Base-by-base conservation (phyloP, 1,284 basidiomycete genomes). In the Meira miltonrushii region DNA sequence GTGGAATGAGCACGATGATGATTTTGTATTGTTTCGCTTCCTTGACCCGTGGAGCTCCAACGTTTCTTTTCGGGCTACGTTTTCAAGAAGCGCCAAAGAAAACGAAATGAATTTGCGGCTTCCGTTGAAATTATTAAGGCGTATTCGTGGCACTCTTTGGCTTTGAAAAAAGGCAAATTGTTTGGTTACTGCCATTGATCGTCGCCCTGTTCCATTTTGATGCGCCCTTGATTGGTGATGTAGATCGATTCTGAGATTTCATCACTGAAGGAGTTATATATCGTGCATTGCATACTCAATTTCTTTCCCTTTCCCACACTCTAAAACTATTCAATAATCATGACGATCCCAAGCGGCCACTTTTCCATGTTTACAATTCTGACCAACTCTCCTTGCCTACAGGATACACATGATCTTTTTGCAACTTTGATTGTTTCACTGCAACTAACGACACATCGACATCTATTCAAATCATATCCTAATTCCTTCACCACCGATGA, bases 381-480 rank as follows among this genome's bases (percentile, higher is more conserved):
- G 21, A 17, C 38, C 47, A 51, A 60, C 12, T 53, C 59, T 44
- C 63, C 49, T 23, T 33, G 46, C 56, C 7, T 38, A 12, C 73
- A 96, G 92, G 95, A 99, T 80, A 95, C 92, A 21, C 88, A 97
- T 69, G 95, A 98, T 81, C 86, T 99, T 38, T 98, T 96, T 74
- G 92, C 94, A 41, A 98, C 95, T 12, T 85, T 98, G 74, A 84
- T 98, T 75, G 92, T 96, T 52, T 96, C 93, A 39, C 85, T 98
- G 52, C 85, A 92, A 70, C 85, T 99, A 44, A 84, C 85, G 37
- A 87, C 87, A 19, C 92, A 96, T 80, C 89, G 93, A 66, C 92
- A 93, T 72, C 95, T 94, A 82, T 97, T 98, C 84, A 88, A 91
- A 68, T 88, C 87, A 38, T 97, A 93, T 79, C 85, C 87, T 39